phyloP scores from a whole-genome alignment of 495 filamentous ascomycete species.

The Hypoxylon rickii region DNA sequence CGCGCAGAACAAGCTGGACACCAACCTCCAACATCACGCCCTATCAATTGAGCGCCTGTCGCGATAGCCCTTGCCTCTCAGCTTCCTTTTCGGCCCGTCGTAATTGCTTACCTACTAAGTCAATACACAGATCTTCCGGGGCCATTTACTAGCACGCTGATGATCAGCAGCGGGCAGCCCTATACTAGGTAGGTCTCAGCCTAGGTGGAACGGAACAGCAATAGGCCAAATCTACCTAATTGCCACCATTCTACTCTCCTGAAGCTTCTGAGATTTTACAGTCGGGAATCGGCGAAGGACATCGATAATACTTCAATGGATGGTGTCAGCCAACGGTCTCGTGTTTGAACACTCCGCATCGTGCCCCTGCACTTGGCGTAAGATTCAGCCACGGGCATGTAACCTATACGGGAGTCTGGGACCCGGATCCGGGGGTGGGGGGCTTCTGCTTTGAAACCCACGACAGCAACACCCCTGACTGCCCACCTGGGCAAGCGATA shows the following conservation, averaged over 20 bases:
- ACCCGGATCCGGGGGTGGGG: too few relatives aligned
- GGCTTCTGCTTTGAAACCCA: too few relatives aligned
- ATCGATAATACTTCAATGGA: too few relatives aligned
- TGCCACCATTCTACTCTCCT: not conserved
- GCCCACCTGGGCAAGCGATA: too few relatives aligned
- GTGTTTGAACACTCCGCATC: not conserved
- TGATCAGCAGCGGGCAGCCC: not conserved
- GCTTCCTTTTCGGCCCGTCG: conserved; percentile 16
- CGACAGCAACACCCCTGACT: too few relatives aligned
- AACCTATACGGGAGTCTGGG: conserved; percentile 4
- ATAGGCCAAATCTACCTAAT: too few relatives aligned
- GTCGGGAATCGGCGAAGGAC: too few relatives aligned
- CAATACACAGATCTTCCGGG: too few relatives aligned
- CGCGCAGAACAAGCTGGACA: not conserved
- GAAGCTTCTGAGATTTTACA: too few relatives aligned
- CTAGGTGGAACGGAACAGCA: too few relatives aligned
- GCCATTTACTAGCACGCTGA: not conserved
- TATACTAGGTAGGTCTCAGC: too few relatives aligned
- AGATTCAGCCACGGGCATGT: conserved; percentile 8
- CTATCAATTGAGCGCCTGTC: conserved; percentile 10
- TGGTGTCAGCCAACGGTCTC: conserved; percentile 7
- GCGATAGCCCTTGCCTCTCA: not conserved
- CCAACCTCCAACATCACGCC: not conserved
- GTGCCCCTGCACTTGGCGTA: conserved; percentile 15
- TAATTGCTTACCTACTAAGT: conserved; percentile 10